Conservation (phyloP, 78 protist species). For the Dictyostelium firmibasis region DNA sequence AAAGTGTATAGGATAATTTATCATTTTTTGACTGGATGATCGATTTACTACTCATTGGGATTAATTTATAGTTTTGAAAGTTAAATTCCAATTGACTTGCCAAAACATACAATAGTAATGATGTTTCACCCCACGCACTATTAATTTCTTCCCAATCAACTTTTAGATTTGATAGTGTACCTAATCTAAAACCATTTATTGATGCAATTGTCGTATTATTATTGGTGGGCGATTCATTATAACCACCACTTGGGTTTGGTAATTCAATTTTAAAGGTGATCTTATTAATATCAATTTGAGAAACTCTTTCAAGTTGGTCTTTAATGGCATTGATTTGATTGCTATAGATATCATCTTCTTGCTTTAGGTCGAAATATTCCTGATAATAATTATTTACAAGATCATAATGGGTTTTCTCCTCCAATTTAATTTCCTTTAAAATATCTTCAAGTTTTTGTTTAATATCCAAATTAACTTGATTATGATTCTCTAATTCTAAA, state of each 20-base stretch:
- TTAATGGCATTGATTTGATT: neutral
- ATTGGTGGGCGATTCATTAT: neutral
- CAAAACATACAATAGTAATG: slow-evolving; percentile 38
- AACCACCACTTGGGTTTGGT: neutral
- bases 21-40: slow-evolving; percentile 33
- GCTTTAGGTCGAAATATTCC: slow-evolving; percentile 10
- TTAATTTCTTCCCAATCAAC: slow-evolving; percentile 76
- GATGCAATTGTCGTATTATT: neutral
- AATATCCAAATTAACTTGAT: neutral
- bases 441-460: slow-evolving; percentile 27
- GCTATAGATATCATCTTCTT: neutral
- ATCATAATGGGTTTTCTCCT: slow-evolving; percentile 57
- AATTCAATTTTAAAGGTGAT: slow-evolving; percentile 29
- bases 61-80: slow-evolving; percentile 46
- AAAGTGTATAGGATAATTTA: slow-evolving; percentile 40
- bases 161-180: slow-evolving; percentile 21
- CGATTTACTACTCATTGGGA: slow-evolving; percentile 72
- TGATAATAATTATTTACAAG: slow-evolving; percentile 49
- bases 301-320: slow-evolving; percentile 10
- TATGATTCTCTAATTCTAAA: neutral
- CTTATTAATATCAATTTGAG: slow-evolving; percentile 4
- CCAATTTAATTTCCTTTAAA: slow-evolving; percentile 29
- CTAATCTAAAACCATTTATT: slow-evolving; percentile 51
- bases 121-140: slow-evolving; percentile 57
- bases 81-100: slow-evolving; percentile 56